Conservation (phyloP, 148 eudicot species). For the Arctostaphylos glauca region DNA sequence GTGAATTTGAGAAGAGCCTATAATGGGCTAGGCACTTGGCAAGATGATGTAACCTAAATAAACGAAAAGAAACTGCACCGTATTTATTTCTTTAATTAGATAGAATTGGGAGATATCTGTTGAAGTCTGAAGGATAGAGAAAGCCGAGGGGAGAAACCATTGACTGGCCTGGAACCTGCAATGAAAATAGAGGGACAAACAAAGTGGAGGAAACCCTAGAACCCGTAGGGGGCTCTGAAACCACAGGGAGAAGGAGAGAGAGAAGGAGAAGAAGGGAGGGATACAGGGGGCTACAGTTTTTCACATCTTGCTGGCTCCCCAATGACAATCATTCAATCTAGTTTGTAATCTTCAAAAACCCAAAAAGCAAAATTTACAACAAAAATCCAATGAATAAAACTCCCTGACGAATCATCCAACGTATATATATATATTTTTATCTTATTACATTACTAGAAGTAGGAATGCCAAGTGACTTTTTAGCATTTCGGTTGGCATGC, state of each 20-base stretch:
- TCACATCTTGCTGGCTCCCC: background rate
- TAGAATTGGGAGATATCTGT: background rate
- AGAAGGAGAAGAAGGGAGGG: background rate
- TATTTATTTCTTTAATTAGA: background rate
- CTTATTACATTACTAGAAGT: background rate
- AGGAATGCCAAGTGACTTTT: background rate
- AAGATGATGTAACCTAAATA: background rate
- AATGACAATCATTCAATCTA: background rate
- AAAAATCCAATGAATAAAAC: background rate
- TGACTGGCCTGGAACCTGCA: background rate
- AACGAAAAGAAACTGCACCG: background rate
- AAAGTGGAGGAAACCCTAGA: background rate
- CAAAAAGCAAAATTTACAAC: background rate
- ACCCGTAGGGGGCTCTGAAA: background rate
- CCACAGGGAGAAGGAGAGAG: background rate
- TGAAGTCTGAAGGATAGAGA: background rate
- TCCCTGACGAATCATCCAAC: background rate
- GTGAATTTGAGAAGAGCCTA: constrained; percentile 3
- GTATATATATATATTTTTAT: background rate
- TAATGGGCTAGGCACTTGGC: background rate
- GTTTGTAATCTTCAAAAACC: background rate
- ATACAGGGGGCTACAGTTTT: background rate
- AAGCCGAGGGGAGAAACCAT: background rate
- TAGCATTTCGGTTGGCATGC: background rate
- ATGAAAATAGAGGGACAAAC: background rate